These are phyloP conservation scores for Mycena rosella DNA, from an alignment of 768 basidiomycete species.

Conservation along the genomic window DNA sequence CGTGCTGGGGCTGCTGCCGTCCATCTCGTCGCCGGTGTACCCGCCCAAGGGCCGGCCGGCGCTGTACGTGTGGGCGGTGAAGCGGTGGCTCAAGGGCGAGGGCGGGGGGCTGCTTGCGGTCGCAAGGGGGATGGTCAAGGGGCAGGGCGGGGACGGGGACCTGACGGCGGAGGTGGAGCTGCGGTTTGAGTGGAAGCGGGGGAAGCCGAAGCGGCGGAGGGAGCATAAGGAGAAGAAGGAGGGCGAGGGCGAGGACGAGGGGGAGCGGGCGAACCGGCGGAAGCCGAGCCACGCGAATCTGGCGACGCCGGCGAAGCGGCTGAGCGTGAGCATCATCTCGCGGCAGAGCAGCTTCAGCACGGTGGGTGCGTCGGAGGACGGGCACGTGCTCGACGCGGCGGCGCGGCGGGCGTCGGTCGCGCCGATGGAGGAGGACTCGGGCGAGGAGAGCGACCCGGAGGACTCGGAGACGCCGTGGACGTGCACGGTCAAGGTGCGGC, in stretches of 20 bases:
- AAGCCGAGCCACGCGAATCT: conserved; percentile 20
- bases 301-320: conserved; percentile 42
- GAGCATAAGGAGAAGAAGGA: conserved; percentile 43
- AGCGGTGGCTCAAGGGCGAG: conserved; percentile 75
- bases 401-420: conserved; percentile 20
- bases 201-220: conserved; percentile 48
- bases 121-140: conserved; percentile 34
- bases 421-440: conserved; percentile 59
- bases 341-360: conserved; percentile 53
- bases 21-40: conserved; percentile 32
- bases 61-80: conserved; percentile 83
- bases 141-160: conserved; percentile 27
- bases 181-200: conserved; percentile 83
- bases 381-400: conserved; percentile 50
- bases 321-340: conserved; percentile 53
- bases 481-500: conserved; percentile 81
- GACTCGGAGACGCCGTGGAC: conserved; percentile 91
- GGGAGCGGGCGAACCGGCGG: conserved; percentile 20
- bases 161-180: conserved; percentile 70
- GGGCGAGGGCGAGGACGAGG: conserved; percentile 35
- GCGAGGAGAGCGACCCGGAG: conserved; percentile 92
- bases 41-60: conserved; percentile 51
- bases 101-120: conserved; percentile 58
- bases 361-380: conserved; percentile 42
- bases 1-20: conserved; percentile 28